Base-by-base conservation (phyloP, 768 basidiomycete species). In the Pleurotus djamor region DNA sequence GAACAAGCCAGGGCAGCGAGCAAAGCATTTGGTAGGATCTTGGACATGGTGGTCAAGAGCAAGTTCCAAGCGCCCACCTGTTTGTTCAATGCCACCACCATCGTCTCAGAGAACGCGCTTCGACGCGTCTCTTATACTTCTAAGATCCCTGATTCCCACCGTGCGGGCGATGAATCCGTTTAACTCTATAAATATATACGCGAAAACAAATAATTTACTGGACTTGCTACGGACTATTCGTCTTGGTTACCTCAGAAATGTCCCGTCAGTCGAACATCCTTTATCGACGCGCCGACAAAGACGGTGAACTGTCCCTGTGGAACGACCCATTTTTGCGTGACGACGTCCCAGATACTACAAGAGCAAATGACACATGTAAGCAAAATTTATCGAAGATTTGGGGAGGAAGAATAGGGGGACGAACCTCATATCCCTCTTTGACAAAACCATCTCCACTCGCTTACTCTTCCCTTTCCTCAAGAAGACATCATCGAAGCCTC, bases 61-160 rank as follows among this genome's bases (percentile, higher is more conserved):
- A 28, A 28, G 21, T 1, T 28, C 2, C 2, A 28, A 28, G 21
- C 21, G 21, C 21, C 21, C 21, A 28, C 21, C 21, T 28, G 21
- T 28, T 28, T n/a, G 10, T n/a, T n/a, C 9, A 10, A 63, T 63
- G 62, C 52, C 59, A 4, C 48, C 48, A 44, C 77, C 76, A 64
- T 82, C 84, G 6, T 83, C 86, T 5, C 89, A 86, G 58, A 83
- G 89, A 43, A 95, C 92, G 9, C 95, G 7, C 83, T 98, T 21
- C 83, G 89, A 45, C 90, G 95, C 58, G 85, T 96, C 61, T 96
- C 95, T 0, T 94, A 96, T 58, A 92, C 94, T 36, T 97, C 95
- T 2, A 28, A 28, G 21, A 28, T 28, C 21, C 21, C 21, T 28
- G 21, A 28, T 28, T 28, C 21, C 21, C 21, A 28, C 3, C 21